Percentiles rank a stretch among this genome's conserved stretches.
These are phyloP conservation scores for Zasmidium cellare DNA, from an alignment of 2,329 filamentous ascomycete genomes.

Conservation along the genomic window DNA sequence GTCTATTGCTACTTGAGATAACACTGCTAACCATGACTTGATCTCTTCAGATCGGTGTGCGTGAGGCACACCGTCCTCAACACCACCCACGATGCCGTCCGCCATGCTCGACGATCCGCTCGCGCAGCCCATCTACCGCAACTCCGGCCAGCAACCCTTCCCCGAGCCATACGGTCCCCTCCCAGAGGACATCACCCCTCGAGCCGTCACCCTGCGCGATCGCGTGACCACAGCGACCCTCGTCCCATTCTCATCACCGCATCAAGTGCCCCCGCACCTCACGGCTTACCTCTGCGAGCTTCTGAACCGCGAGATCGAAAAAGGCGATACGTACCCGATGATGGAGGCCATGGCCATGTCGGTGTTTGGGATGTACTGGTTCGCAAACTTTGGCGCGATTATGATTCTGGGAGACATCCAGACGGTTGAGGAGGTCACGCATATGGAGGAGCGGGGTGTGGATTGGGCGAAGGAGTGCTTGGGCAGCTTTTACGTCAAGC, in stretches of 20 bases:
- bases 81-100: slow-evolving; percentile 59
- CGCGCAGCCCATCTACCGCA: slow-evolving; percentile 68
- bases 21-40: background rate
- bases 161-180: slow-evolving; percentile 64
- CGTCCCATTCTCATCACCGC: slow-evolving; percentile 75
- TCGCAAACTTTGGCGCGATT: slow-evolving; percentile 83
- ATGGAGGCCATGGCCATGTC: slow-evolving; percentile 72
- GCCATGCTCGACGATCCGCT: slow-evolving; percentile 77
- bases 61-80: background rate
- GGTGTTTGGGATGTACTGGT: slow-evolving; percentile 81
- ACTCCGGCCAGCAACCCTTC: slow-evolving; percentile 66
- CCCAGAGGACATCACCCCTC: slow-evolving; percentile 67
- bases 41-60: background rate
- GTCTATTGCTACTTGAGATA: background rate
- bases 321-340: slow-evolving; percentile 91
- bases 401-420: slow-evolving; percentile 80
- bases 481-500: slow-evolving; percentile 91
- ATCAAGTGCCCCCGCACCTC: slow-evolving; percentile 73
- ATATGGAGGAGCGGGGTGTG: slow-evolving; percentile 45
- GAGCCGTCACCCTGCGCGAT: slow-evolving; percentile 79
- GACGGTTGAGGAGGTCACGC: slow-evolving; percentile 53
- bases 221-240: slow-evolving; percentile 81
- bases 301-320: slow-evolving; percentile 86
- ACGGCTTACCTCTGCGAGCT: slow-evolving; percentile 78
- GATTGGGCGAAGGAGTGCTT: slow-evolving; percentile 82